Base-by-base conservation (phyloP, 1,284 basidiomycete genomes). In the Austropuccinia psidii region DNA sequence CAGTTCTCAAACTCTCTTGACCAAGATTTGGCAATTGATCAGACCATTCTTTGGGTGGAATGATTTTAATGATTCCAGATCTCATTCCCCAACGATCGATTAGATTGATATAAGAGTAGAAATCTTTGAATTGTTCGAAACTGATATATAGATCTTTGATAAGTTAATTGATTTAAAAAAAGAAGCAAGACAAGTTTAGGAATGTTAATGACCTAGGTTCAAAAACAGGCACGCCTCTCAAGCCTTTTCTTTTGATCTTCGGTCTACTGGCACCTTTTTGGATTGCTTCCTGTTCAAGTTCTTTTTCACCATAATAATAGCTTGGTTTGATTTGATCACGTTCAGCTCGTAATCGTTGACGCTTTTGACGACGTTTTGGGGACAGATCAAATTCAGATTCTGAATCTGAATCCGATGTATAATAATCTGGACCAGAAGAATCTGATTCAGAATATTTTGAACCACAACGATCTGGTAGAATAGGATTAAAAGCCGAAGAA, bases 1-100 rank as follows among this genome's bases (percentile, higher is more conserved):
- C 69, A 8, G 69, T 72, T 24, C 69, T 83, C 27, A 97, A 84
- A 0, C 80, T 78, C 75, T 88, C 86, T 31, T 86, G 83, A 27
- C 85, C 85, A 61, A 92, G 82, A 13, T 88, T 81, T 17, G 91
- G 89, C 24, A 95, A 82, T 1, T 87, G 81, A 67, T 87, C 85
- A 37, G 85, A 90, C 93, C 94, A 96, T 84, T 94, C 90, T 78
- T 87, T 86, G 1, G 93, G 93, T 49, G 93, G 93, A 75, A 97
- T 89, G 76, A 97, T 86, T 82, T 97, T 97, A 76, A 93, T 88
- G 75, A 97, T 94, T 24, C 93, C 93, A 77, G 90, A 92, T 70
- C 85, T 84, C 80, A 85, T 85, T 0, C 93, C 93, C 90, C 94
- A 97, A 72, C 86, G 85, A 79, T 93, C 91, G 47, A 96, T 85